phyloP scores from a whole-genome alignment of 2,329 filamentous ascomycete species.

The Phialocephala subalpina region DNA sequence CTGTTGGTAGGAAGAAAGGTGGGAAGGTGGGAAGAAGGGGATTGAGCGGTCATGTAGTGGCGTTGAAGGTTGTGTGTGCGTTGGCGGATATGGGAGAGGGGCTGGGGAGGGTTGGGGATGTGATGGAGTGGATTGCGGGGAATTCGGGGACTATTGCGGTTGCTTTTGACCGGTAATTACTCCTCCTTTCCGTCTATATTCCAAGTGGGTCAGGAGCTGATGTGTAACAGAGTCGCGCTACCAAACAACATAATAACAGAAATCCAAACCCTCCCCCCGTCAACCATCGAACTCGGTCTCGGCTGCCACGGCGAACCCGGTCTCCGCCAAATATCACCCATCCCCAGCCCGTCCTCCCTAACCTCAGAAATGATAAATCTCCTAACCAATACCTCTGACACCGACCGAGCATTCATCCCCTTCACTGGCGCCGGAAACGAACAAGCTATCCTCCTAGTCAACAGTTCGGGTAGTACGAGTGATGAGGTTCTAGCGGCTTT shows the following conservation, averaged over 20 bases:
- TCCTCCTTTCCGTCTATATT: no score
- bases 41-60: conserved; percentile 57
- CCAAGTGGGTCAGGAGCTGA: conserved; percentile 8
- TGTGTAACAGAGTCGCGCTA: conserved; percentile 33
- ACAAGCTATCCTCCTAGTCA: conserved; percentile 37
- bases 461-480: conserved; percentile 38
- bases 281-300: conserved; percentile 51
- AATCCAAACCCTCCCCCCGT: conserved; percentile 35
- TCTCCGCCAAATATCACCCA: conserved; percentile 34
- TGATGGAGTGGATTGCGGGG: conserved; percentile 37
- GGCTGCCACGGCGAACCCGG: conserved; percentile 61
- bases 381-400: conserved; percentile 33
- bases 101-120: conserved; percentile 35
- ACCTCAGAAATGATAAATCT: conserved; percentile 38
- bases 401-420: conserved; percentile 38
- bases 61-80: conserved; percentile 49
- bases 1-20: conserved; percentile 55
- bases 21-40: conserved; percentile 57
- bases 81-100: conserved; percentile 34
- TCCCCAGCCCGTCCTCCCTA: conserved; percentile 34
- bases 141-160: conserved; percentile 57
- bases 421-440: conserved; percentile 28
- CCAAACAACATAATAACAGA: conserved; percentile 39
- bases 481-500: conserved; percentile 39
- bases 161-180: conserved; percentile 55